phyloP scores from a whole-genome alignment of 371 early-diverging fungal genomes.

The Lichtheimia corymbifera region DNA sequence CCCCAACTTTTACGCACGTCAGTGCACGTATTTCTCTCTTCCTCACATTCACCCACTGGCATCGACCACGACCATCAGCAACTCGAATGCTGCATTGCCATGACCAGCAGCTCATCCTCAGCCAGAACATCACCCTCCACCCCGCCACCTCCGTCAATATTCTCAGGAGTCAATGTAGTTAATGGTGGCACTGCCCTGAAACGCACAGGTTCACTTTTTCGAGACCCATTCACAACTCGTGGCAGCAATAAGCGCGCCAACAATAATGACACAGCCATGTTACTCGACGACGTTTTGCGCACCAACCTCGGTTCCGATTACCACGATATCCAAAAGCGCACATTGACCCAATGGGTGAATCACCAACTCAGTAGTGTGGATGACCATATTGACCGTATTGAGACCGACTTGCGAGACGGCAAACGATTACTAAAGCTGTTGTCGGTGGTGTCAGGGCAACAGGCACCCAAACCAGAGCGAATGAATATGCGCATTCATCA shows the following conservation, averaged over 20 bases:
- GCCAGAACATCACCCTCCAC: conserved; percentile 16
- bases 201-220: conserved; percentile 7
- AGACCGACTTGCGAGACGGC: conserved; percentile 67
- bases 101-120: conserved; percentile 16
- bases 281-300: conserved; percentile 30
- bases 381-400: conserved; percentile 45
- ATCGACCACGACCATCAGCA: no score
- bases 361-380: conserved; percentile 58
- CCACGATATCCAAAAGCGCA: conserved; percentile 71
- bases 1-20: no score
- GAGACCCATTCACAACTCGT: no score
- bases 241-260: conserved; percentile 1
- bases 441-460: conserved; percentile 54
- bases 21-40: no score
- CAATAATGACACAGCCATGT: conserved; percentile 3
- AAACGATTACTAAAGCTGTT: conserved; percentile 62
- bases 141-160: conserved; percentile 13
- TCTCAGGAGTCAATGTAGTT: conserved; percentile 1
- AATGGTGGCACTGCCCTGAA: conserved; percentile 18
- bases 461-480: conserved; percentile 59
- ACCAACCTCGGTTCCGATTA: conserved; percentile 51
- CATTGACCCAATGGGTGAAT: conserved; percentile 87
- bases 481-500: conserved; percentile 79
- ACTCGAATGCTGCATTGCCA: not conserved
- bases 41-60: no score